phyloP scores from a whole-genome alignment of 2,329 filamentous ascomycete genomes.

The Chaetomium sp. region DNA sequence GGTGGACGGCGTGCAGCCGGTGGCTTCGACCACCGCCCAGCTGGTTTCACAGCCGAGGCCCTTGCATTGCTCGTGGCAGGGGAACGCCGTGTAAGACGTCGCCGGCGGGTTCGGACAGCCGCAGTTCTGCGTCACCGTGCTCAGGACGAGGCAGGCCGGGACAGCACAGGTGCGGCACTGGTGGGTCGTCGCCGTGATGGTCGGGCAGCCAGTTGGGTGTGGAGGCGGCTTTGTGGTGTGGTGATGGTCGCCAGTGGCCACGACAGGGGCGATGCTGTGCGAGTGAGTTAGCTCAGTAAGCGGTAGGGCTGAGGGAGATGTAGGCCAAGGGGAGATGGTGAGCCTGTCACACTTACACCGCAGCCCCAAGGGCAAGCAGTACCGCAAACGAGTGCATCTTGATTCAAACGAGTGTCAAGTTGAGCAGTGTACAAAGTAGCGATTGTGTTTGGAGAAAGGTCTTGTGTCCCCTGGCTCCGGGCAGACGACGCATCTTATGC shows the following conservation, averaged over 20 bases:
- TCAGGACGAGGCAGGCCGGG: conserved; percentile 28
- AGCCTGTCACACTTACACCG: conserved; percentile 10
- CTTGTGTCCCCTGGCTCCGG: neutral
- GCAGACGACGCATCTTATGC: conserved; percentile 11
- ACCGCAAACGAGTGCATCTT: conserved; percentile 20
- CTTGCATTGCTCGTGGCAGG: conserved; percentile 27
- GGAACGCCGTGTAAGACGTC: conserved; percentile 26
- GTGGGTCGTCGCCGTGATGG: conserved; percentile 28
- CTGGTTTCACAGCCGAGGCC: conserved; percentile 28
- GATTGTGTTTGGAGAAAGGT: conserved; percentile 7
- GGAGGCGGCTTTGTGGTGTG: neutral
- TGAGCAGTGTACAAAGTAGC: conserved; percentile 1
- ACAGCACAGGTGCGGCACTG: conserved; percentile 28
- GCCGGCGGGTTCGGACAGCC: conserved; percentile 27
- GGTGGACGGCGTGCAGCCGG: conserved; percentile 11
- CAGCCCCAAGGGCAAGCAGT: conserved; percentile 13
- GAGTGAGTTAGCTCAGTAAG: conserved; percentile 1
- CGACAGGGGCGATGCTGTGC: conserved; percentile 16
- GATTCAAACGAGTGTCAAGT: conserved; percentile 13
- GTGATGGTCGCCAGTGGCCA: conserved; percentile 10
- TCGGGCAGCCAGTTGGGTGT: conserved; percentile 26
- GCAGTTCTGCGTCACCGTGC: conserved; percentile 29
- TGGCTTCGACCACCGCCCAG: conserved; percentile 21
- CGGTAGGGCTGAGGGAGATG: neutral
- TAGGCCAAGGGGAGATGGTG: neutral